Evolutionary conservation across 306 rosid species (phyloP).

Genomic region (Citrullus colocynthis): DNA sequence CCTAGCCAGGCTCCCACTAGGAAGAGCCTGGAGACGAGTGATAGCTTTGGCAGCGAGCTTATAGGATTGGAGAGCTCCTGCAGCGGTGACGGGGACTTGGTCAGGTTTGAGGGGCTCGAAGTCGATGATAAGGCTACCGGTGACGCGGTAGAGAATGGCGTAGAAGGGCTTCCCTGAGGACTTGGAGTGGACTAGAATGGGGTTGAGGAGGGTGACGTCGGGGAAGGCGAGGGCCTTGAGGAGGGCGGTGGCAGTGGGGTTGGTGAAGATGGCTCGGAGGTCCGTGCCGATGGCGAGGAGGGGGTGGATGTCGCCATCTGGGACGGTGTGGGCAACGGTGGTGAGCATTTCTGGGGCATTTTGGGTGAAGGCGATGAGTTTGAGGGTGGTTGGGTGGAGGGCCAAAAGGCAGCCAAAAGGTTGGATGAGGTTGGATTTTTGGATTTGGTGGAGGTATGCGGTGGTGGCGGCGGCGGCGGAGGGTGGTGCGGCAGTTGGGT

Average conservation of each 20-base stretch:
- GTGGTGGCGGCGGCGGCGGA: slow-evolving; percentile 46
- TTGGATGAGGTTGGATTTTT: slow-evolving; percentile 75
- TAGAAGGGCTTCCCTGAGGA: slow-evolving; percentile 92
- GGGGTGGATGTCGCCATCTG: slow-evolving; percentile 72
- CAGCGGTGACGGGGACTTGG: slow-evolving; percentile 87
- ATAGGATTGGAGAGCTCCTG: slow-evolving; percentile 84
- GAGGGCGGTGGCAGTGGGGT: slow-evolving; percentile 69
- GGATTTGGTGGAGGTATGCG: slow-evolving; percentile 80
- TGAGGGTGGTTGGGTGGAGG: slow-evolving; percentile 69
- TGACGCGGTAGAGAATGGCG: slow-evolving; percentile 69
- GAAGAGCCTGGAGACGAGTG: slow-evolving; percentile 15
- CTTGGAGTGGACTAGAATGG: slow-evolving; percentile 86
- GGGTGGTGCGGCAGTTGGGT: slow-evolving; percentile 20
- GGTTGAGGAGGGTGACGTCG: slow-evolving; percentile 82
- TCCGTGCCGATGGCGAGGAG: slow-evolving; percentile 79
- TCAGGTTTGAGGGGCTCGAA: slow-evolving; percentile 87
- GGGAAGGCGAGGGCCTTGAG: slow-evolving; percentile 75
- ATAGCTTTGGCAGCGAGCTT: slow-evolving; percentile 94
- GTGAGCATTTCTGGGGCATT: slow-evolving; percentile 88
- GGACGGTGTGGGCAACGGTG: slow-evolving; percentile 78
- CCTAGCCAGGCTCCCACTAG: not conserved
- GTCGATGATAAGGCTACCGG: slow-evolving; percentile 70
- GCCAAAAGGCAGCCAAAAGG: slow-evolving; percentile 89
- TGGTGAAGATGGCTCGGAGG: slow-evolving; percentile 55
- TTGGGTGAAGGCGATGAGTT: slow-evolving; percentile 80